These are phyloP conservation scores for Prunus fruticosa DNA, from an alignment of 306 rosid species.

Conservation along the genomic window DNA sequence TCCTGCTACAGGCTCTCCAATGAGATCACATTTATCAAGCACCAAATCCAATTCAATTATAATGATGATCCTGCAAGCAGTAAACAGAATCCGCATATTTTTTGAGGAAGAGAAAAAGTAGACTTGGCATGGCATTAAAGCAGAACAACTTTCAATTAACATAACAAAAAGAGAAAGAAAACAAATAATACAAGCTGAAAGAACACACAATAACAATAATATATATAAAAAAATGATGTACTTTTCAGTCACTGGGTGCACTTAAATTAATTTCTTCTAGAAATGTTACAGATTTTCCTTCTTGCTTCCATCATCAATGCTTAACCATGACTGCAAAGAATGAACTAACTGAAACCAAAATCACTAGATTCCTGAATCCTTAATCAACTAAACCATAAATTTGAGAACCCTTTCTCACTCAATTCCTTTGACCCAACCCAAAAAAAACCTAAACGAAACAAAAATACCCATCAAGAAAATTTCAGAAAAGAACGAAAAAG, in stretches of 20 bases:
- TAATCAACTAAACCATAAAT: neutral
- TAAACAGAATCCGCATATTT: conserved; percentile 12
- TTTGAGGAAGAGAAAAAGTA: neutral
- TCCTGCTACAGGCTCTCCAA: conserved; percentile 55
- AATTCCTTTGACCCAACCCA: neutral
- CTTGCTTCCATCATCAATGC: neutral
- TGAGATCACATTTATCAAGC: conserved; percentile 49
- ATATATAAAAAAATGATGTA: neutral
- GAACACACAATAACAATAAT: neutral
- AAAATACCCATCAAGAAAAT: neutral
- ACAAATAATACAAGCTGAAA: neutral
- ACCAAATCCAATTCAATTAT: conserved; percentile 62
- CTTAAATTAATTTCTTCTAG: too few relatives aligned
- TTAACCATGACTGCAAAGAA: neutral
- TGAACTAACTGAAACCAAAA: neutral
- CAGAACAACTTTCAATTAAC: neutral
- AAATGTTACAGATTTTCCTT: neutral
- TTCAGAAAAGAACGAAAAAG: neutral
- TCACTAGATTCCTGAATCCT: neutral
- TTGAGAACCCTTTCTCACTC: neutral
- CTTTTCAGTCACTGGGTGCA: neutral
- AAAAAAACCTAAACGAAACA: neutral
- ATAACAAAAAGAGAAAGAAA: neutral
- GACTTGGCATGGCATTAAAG: neutral
- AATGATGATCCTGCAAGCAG: conserved; percentile 64